Conservation (phyloP, 331 rosid genomes). For the Phaseolus coccineus region DNA sequence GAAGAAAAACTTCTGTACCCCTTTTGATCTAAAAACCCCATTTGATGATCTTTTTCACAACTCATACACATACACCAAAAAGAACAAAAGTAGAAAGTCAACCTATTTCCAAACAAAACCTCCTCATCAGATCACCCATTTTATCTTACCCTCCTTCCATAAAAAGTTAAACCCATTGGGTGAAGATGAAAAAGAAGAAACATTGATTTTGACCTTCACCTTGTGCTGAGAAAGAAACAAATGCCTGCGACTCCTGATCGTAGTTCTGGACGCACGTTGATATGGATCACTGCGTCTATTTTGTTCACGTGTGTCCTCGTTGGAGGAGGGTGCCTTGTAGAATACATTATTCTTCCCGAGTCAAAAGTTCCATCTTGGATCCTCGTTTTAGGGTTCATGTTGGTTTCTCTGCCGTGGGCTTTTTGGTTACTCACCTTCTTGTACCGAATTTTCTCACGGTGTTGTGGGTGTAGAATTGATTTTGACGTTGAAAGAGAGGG, state of each 20-base stretch:
- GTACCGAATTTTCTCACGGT: conserved; percentile 53
- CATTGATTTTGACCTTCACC: neutral
- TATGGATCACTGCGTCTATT: conserved; percentile 52
- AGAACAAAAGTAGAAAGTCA: neutral
- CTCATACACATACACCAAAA: neutral
- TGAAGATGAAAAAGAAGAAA: conserved; percentile 35
- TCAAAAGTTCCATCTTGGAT: conserved; percentile 51
- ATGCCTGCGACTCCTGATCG: conserved; percentile 48
- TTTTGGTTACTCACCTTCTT: conserved; percentile 69
- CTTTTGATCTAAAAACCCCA: conserved; percentile 18
- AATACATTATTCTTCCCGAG: conserved; percentile 55
- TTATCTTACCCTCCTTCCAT: neutral
- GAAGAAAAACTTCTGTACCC: conserved; percentile 43
- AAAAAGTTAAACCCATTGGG: neutral
- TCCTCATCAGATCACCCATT: neutral
- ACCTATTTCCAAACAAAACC: conserved; percentile 41
- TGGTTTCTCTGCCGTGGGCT: conserved; percentile 73
- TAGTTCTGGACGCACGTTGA: conserved; percentile 49
- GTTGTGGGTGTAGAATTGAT: conserved; percentile 45
- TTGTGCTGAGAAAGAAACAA: conserved; percentile 21
- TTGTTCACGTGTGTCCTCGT: conserved; percentile 45
- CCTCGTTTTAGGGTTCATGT: conserved; percentile 52
- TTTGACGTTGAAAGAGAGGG: neutral
- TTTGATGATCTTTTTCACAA: conserved; percentile 1
- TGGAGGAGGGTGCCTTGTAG: conserved; percentile 67